Evolutionary conservation across 148 eudicot genomes (phyloP), one percentile per base, ranked within the genome.

Genomic region (Rheum nobile): DNA sequence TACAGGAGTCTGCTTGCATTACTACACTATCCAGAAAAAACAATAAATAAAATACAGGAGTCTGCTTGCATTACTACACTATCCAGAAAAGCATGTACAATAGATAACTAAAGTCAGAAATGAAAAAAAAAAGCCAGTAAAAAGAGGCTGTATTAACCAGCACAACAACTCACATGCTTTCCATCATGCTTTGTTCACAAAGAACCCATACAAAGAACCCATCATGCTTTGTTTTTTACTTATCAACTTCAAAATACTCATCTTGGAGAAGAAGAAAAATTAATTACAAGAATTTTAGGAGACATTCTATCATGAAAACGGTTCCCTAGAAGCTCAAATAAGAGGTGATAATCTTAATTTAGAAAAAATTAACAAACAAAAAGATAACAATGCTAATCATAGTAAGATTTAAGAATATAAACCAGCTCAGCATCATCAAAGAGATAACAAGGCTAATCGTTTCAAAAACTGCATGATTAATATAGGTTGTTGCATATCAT

Each of bases 181-280:
- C n/a, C n/a, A n/a, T n/a, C n/a, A n/a, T n/a, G n/a, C n/a, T n/a
- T n/a, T n/a, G n/a, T n/a, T n/a, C n/a, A n/a, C n/a, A n/a, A n/a
- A n/a, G n/a, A n/a, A n/a, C n/a, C n/a, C n/a, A n/a, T n/a, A n/a
- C n/a, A n/a, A n/a, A n/a, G n/a, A n/a, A n/a, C n/a, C n/a, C n/a
- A n/a, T n/a, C n/a, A n/a, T n/a, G n/a, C 80, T 90, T 96, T 74
- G 96, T 85, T 75, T 89, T 86, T 42, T 96, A 88, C 83, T 96
- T 92, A 82, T 96, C 99, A 81, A 96, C 99, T 85, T 96, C 91
- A 81, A 96, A 96, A 80, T 96, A 96, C 76, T 92, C 99, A 67
- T 75, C 77, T 72, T 75, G 69, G 31, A 43, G 70, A 32, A 65
- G 70, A 65, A 34, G n/a, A n/a, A n/a, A 13, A 28, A 26, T 57